Percentiles rank a stretch among this genome's conserved stretches.
phyloP scores from a whole-genome alignment of 2,329 filamentous ascomycete genomes.

The Hymenoscyphus fructigenus region DNA sequence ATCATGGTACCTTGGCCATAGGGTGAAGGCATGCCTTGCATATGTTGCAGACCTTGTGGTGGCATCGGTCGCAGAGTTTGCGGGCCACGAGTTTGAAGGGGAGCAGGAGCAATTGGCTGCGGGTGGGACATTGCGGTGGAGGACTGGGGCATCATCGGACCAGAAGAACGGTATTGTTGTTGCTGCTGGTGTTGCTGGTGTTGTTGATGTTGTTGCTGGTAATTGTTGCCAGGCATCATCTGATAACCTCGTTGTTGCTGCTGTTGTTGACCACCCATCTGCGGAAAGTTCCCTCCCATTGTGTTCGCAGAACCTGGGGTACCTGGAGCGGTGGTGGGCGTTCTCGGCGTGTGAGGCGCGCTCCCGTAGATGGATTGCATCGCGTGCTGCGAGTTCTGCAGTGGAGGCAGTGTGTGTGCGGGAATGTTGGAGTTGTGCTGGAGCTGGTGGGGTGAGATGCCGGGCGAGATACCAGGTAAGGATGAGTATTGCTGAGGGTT shows the following conservation, averaged over 20 bases:
- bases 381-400: conserved; percentile 48
- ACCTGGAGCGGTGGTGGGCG: conserved; percentile 59
- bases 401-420: conserved; percentile 56
- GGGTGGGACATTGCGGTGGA: conserved; percentile 68
- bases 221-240: conserved; percentile 32
- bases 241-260: conserved; percentile 29
- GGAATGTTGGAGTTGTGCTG: conserved; percentile 44
- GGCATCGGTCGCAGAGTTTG: conserved; percentile 68
- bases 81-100: conserved; percentile 53
- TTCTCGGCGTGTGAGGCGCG: conserved; percentile 56
- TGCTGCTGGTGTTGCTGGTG: conserved; percentile 38
- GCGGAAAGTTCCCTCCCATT: conserved; percentile 53
- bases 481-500: conserved; percentile 28
- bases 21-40: conserved; percentile 57
- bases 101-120: conserved; percentile 74
- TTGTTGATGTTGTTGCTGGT: conserved; percentile 29
- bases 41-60: conserved; percentile 56
- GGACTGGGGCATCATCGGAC: conserved; percentile 64
- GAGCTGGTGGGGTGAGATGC: conserved; percentile 39
- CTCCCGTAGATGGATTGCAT: conserved; percentile 54
- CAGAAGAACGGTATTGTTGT: conserved; percentile 51
- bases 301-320: conserved; percentile 55
- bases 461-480: conserved; percentile 36
- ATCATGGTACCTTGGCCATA: conserved; percentile 62
- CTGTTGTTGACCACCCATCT: conserved; percentile 45